phyloP scores from a whole-genome alignment of 2,329 filamentous ascomycete species.

The Aspergillus ruber region DNA sequence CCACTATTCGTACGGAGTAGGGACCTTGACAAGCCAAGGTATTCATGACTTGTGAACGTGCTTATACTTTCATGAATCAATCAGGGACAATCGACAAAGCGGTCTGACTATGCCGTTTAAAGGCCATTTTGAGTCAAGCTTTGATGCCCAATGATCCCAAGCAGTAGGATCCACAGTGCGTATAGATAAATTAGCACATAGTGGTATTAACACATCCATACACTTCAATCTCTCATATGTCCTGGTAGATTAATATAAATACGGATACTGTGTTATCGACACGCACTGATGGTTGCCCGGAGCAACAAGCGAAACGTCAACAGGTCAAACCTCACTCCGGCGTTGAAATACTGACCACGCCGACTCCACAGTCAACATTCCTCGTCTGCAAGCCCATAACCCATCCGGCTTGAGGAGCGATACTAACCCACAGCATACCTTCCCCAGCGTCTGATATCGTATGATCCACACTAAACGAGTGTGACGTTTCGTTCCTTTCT shows the following conservation, averaged over 20 bases:
- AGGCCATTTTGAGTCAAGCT: not conserved
- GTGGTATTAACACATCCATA: not conserved
- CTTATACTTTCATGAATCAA: no score
- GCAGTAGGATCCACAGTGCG: not conserved
- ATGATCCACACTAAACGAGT: not conserved
- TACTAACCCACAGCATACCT: not conserved
- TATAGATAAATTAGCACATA: not conserved
- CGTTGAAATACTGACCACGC: not conserved
- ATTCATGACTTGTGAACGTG: no score
- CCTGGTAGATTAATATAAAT: not conserved
- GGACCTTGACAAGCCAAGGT: no score
- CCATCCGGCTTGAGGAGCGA: not conserved
- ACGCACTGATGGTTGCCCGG: conserved; percentile 23
- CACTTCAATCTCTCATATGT: not conserved
- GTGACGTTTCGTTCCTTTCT: not conserved
- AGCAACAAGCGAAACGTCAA: conserved; percentile 26
- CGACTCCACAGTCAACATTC: conserved; percentile 27
- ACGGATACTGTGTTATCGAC: conserved; percentile 5
- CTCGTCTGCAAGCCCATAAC: conserved; percentile 3
- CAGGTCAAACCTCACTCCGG: conserved; percentile 13
- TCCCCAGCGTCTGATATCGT: not conserved
- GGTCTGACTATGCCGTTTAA: not conserved
- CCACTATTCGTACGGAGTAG: no score
- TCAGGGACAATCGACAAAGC: not conserved
- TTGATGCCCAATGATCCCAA: not conserved